A percentile compares a stretch with the other conserved stretches of the same genome.
Conservation (phyloP, 148 eudicot genomes). For the Amaranthus hypochondriacus region DNA sequence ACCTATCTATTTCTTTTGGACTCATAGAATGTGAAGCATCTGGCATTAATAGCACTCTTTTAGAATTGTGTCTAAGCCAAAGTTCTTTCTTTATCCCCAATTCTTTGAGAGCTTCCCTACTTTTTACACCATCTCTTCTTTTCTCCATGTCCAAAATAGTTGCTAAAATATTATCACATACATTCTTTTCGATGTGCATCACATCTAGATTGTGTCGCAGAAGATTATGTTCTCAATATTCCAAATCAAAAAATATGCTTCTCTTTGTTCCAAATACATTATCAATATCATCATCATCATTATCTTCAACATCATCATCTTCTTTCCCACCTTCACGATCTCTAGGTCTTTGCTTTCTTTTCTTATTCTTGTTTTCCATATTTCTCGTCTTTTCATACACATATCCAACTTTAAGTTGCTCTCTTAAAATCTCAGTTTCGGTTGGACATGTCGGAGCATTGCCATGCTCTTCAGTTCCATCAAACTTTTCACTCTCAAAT, state of each 20-base stretch:
- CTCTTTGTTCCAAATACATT: background rate
- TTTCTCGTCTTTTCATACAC: background rate
- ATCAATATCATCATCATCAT: background rate
- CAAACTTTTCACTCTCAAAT: conserved; percentile 4
- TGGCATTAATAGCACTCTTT: background rate
- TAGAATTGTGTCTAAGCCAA: background rate
- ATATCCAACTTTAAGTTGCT: background rate
- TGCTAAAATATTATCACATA: background rate
- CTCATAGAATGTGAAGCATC: conserved; percentile 10
- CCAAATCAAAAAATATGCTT: background rate
- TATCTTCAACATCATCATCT: background rate
- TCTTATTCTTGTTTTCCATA: background rate
- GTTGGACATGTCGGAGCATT: background rate
- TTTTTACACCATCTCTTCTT: conserved; percentile 4
- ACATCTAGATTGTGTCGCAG: conserved; percentile 19
- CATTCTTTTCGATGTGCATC: conserved; percentile 13
- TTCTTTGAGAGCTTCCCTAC: background rate
- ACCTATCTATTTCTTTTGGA: conserved; percentile 12
- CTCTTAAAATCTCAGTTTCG: background rate
- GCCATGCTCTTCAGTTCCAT: conserved; percentile 8
- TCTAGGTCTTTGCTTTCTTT: background rate
- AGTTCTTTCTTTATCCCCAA: background rate
- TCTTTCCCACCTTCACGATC: too few relatives aligned
- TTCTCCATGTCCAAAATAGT: conserved; percentile 17
- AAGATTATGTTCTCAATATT: background rate